Evolutionary conservation across 129 eudicot genomes (phyloP), one percentile per base, ranked within the genome.

Genomic region (Dittrichia graveolens): DNA sequence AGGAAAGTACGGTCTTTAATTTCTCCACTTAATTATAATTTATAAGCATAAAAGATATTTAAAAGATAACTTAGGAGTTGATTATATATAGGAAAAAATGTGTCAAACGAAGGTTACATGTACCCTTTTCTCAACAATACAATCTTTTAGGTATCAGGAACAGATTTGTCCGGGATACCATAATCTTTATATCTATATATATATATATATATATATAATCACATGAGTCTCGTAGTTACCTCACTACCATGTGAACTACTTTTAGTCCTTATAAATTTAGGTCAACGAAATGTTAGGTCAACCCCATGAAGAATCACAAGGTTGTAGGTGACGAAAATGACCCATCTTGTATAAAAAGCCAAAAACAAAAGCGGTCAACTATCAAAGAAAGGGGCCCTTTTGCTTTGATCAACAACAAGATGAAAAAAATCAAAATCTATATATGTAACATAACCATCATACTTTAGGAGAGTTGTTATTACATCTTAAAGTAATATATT

Each of bases 221-320:
- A 71, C 82, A 71, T 63, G 82, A 78, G 19, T 49, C 81, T 65
- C 12, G 69, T 65, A 47, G 16, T 75, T 31, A 45, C 49, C 41
- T 78, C 46, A 34, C 54, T 38, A 42, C 49, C 82, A 78, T 78
- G 77, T 78, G 77, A 78, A 53, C 42, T 54, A 7, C 39, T 45
- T 61, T 18, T 63, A 61, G 57, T 71, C 75, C n/a, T n/a, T 7
- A 49, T 61, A 61, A 31, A 37, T 71, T 2, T 62, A 62, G 78
- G 78, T 74, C 78, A 74, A 74, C 78, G 37, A 49, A 52, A 49
- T 62, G 65, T 77, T 60, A 41, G 76, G 76, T 61, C 77, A 78
- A 70, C 72, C 39, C 67, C 77, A 78, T 61, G 49, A 60, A 47
- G 58, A 47, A 65, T 53, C 73, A 75, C 73, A 75, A 53, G 76